Percentiles rank a stretch among this genome's conserved stretches.
These are phyloP conservation scores for Dimocarpus longan DNA, from an alignment of 345 rosid species.

Conservation along the genomic window DNA sequence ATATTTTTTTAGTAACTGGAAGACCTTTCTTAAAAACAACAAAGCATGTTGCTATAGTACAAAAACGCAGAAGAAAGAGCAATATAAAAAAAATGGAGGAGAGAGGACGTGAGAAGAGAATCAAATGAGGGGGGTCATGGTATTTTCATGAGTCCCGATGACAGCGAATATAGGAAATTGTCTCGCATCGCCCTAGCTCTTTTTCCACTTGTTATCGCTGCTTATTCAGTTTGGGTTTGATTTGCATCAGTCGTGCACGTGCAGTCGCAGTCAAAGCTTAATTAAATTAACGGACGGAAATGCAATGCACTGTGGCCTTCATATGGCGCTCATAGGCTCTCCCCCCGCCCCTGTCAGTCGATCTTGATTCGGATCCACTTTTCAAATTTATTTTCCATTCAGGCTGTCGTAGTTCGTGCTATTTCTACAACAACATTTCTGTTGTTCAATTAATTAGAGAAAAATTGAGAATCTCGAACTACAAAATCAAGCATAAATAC, in stretches of 20 bases:
- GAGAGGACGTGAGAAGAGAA: too few relatives aligned
- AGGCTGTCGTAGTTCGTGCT: too few relatives aligned
- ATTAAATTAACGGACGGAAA: not conserved
- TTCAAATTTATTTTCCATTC: not conserved
- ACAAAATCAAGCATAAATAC: too few relatives aligned
- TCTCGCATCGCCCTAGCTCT: slow-evolving; percentile 18
- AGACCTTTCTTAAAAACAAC: slow-evolving; percentile 24
- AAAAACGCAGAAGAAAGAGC: slow-evolving; percentile 9
- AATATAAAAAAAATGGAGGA: slow-evolving; percentile 1
- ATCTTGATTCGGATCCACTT: not conserved
- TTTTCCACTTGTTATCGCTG: slow-evolving; percentile 8
- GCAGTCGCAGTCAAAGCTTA: slow-evolving; percentile 23
- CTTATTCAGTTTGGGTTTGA: not conserved
- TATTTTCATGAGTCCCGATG: slow-evolving; percentile 52
- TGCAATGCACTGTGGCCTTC: not conserved
- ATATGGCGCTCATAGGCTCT: too few relatives aligned
- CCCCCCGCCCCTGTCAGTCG: not conserved
- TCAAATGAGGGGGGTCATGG: too few relatives aligned
- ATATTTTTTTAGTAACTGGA: not conserved
- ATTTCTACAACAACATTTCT: too few relatives aligned
- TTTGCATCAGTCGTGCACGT: slow-evolving; percentile 39
- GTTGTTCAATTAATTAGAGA: too few relatives aligned
- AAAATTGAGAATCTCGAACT: too few relatives aligned
- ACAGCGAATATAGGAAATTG: slow-evolving; percentile 57
- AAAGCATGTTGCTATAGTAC: slow-evolving; percentile 8